phyloP scores from a whole-genome alignment of 2,329 filamentous ascomycete species.

The Fusarium sp. region DNA sequence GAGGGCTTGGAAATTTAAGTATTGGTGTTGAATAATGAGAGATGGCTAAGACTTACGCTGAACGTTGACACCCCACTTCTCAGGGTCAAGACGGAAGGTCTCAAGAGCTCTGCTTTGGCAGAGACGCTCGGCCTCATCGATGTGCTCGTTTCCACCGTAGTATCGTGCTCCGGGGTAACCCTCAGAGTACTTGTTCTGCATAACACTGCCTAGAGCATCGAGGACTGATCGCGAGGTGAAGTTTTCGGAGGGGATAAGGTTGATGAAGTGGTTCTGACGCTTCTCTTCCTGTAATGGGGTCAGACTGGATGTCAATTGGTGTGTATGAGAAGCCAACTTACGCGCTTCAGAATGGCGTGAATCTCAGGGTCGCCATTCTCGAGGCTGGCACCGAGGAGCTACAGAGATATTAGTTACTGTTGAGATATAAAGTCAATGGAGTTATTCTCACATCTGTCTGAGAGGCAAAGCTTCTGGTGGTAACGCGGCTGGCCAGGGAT shows the following conservation, averaged over 20 bases:
- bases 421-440: fast-evolving
- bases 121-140: constrained; percentile 87
- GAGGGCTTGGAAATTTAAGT: constrained; percentile 68
- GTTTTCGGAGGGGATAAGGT: constrained; percentile 93
- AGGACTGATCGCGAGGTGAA: constrained; percentile 92
- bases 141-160: constrained; percentile 95
- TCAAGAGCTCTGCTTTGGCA: constrained; percentile 90
- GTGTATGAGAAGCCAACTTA: constrained; percentile 56
- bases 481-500: constrained; percentile 40
- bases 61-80: constrained; percentile 97
- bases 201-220: constrained; percentile 88
- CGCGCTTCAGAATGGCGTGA: constrained; percentile 89
- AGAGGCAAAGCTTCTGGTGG: constrained; percentile 43
- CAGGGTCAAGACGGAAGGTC: constrained; percentile 83
- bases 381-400: constrained; percentile 84
- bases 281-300: constrained; percentile 79
- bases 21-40: neutral
- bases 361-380: constrained; percentile 87
- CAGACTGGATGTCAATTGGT: neutral
- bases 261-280: constrained; percentile 96
- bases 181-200: constrained; percentile 99
- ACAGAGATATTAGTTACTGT: constrained; percentile 14
- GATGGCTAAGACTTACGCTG: constrained; percentile 72
- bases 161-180: constrained; percentile 95
- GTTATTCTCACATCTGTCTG: constrained; percentile 42